Evolutionary conservation across 805 yeast species (phyloP), one percentile per base, ranked within the genome.

Genomic region (Dipodascus geniculatus): DNA sequence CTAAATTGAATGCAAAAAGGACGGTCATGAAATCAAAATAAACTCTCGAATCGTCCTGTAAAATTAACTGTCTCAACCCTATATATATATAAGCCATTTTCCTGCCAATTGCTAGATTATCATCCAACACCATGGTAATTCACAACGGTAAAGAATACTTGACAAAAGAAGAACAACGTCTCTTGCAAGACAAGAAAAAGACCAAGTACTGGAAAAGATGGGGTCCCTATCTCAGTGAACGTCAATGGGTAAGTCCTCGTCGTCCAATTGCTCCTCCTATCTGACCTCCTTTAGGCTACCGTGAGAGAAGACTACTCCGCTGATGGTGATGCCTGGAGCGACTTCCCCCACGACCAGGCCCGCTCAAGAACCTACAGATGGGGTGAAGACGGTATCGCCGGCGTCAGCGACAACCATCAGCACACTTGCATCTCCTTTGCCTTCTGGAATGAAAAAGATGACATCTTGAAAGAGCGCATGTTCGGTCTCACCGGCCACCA

Each of bases 351-450:
- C 66, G 95, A 87, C 56, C 88, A 87, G 56, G 85, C 95, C 1
- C 75, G 81, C 55, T 79, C 89, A 22, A 73, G 97, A 59, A 80
- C 87, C 14, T 89, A 85, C 66, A 74, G 97, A 48, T 89, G 97
- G 97, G 96, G 96, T 48, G 97, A 90, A 67, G 96, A 89, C 65
- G 97, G 97, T 1, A 71, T 89, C 60, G 95, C 91, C 9, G 97
- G 97, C 51, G 83, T 87, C 20, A 79, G 86, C 57, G 97, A 89
- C 65, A 80, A 85, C 57, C 88, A 85, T 63, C 96, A 86, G 64
- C 68, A 79, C 59, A 71, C 87, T 31, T 83, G 91, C 65, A 68
- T 87, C 60, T 77, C 85, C 17, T 74, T 89, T 73, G 96, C 90
- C 2, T 73, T 90, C 56, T 89, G 97, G 97, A 89, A 89, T 71